Conservation (phyloP, 2,329 filamentous ascomycete genomes). For the Trichoderma oligosporum region DNA sequence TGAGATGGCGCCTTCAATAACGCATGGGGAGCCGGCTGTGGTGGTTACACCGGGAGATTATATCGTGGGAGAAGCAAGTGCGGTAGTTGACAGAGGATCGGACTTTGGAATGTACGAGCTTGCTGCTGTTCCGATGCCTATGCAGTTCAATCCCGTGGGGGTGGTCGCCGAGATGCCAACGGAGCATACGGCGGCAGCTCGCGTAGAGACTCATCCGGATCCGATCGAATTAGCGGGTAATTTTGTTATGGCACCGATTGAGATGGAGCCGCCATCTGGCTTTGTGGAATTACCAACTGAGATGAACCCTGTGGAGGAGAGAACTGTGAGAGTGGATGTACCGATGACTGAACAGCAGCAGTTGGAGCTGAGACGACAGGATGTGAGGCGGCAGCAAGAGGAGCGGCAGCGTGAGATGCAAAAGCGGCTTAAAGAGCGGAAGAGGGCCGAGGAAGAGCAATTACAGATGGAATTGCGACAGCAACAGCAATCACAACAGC, state of each 20-base stretch:
- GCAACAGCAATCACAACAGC: neutral
- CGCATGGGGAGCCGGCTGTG: neutral
- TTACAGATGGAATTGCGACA: neutral
- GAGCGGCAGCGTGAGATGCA: constrained; percentile 1
- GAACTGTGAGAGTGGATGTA: constrained; percentile 21
- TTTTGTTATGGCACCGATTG: constrained; percentile 36
- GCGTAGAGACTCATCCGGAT: constrained; percentile 42
- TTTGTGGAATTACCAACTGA: constrained; percentile 40
- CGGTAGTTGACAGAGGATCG: neutral
- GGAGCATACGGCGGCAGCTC: constrained; percentile 39
- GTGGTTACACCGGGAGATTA: neutral
- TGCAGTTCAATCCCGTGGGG: constrained; percentile 40
- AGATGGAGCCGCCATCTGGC: constrained; percentile 28
- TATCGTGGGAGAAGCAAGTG: constrained; percentile 11
- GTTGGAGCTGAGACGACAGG: constrained; percentile 2
- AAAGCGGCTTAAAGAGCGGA: constrained; percentile 5
- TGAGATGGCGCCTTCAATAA: neutral
- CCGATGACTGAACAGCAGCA: constrained; percentile 21
- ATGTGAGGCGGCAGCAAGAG: constrained; percentile 1
- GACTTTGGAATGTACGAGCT: constrained; percentile 29
- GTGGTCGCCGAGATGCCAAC: constrained; percentile 47
- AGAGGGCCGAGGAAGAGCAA: neutral
- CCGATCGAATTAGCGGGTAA: constrained; percentile 45
- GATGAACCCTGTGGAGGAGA: constrained; percentile 30
- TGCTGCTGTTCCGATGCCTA: constrained; percentile 22